Conservation (phyloP, 1,284 basidiomycete genomes). For the Tausonia pullulans region DNA sequence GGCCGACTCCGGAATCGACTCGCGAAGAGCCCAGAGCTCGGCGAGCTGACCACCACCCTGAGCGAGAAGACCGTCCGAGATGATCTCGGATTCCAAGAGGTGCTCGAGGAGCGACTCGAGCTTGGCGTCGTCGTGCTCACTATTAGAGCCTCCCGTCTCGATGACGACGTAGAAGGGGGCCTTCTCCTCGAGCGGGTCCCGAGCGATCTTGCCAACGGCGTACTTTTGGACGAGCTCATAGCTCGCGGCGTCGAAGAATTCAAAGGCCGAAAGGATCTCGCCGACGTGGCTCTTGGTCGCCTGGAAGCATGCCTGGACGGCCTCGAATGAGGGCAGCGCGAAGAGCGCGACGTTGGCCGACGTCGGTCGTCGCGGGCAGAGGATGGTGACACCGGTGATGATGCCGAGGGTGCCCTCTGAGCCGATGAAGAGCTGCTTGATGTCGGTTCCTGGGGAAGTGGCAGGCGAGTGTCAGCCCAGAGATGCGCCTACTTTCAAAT, state of each 20-base stretch:
- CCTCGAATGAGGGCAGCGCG: conserved; percentile 43
- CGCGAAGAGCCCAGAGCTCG: conserved; percentile 86
- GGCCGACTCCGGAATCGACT: conserved; percentile 83
- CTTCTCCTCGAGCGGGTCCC: conserved; percentile 43
- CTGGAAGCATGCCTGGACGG: conserved; percentile 44
- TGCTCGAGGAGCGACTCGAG: conserved; percentile 67
- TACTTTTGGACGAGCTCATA: conserved; percentile 60
- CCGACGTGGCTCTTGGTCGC: conserved; percentile 59
- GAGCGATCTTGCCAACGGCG: conserved; percentile 18
- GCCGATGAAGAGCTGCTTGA: conserved; percentile 98
- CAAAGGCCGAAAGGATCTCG: conserved; percentile 95
- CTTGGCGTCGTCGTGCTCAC: conserved; percentile 97
- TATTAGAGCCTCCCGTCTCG: conserved; percentile 88
- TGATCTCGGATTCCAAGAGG: conserved; percentile 65
- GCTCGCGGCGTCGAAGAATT: conserved; percentile 77
- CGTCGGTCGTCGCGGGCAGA: conserved; percentile 80
- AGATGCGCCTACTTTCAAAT: no score
- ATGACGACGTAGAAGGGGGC: conserved; percentile 82
- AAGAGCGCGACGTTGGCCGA: conserved; percentile 46
- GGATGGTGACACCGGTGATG: conserved; percentile 88
- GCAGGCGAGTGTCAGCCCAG: neutral
- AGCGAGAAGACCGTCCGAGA: conserved; percentile 84
- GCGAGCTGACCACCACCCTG: conserved; percentile 85
- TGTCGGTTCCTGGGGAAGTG: conserved; percentile 68
- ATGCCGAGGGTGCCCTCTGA: conserved; percentile 93